phyloP scores from a whole-genome alignment of 371 early-diverging fungal genomes.

The Actinomortierella ambigua region DNA sequence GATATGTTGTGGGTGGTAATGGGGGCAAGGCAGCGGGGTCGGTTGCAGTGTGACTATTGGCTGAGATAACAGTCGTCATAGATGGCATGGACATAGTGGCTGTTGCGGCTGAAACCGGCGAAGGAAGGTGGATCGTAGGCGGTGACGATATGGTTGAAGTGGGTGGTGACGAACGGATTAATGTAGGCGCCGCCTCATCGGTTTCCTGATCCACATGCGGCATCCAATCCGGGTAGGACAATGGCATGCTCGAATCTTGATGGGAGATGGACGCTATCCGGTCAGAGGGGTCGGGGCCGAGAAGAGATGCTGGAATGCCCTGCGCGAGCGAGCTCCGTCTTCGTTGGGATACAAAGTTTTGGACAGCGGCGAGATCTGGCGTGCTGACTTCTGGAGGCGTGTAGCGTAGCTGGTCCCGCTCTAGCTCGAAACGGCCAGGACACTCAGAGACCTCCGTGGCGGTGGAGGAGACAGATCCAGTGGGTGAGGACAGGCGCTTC shows the following conservation, averaged over 20 bases:
- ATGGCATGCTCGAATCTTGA: no score
- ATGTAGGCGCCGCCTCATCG: not conserved
- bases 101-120: conserved; percentile 5
- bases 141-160: conserved; percentile 1
- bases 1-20: no score
- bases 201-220: no score
- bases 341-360: not conserved
- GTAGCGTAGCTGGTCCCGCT: conserved; percentile 5
- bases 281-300: not conserved
- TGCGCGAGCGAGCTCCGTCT: no score
- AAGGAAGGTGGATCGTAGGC: conserved; percentile 9
- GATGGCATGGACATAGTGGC: not conserved
- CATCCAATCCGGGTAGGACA: no score
- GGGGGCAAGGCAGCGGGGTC: no score
- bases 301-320: not conserved
- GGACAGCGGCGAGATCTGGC: conserved; percentile 12
- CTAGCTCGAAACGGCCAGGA: conserved; percentile 7
- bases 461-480: conserved; percentile 16
- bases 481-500: conserved; percentile 7
- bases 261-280: not conserved
- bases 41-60: no score
- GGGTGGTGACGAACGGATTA: not conserved
- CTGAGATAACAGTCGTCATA: no score
- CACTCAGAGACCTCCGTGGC: conserved; percentile 22
- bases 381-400: conserved; percentile 21